Evolutionary conservation across 176 grass and related monocot species (phyloP).

Genomic region (Aegilops umbellulata): DNA sequence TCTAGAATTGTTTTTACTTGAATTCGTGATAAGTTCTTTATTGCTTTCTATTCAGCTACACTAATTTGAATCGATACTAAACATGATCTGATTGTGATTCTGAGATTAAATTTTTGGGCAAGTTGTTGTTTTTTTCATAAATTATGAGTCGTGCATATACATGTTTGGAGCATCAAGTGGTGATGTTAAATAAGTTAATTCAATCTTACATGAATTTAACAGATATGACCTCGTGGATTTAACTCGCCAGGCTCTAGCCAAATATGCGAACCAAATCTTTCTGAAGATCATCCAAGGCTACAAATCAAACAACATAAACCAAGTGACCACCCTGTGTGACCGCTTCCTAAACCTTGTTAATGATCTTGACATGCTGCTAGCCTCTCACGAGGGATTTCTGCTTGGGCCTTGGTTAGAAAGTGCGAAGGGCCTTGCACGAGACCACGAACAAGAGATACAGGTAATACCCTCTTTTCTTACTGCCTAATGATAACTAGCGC

Average conservation of each 20-base stretch:
- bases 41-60: not conserved
- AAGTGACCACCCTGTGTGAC: slow-evolving; percentile 37
- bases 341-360: slow-evolving; percentile 63
- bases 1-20: not conserved
- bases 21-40: not conserved
- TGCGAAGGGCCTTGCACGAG: slow-evolving; percentile 62
- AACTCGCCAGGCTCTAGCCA: slow-evolving; percentile 76
- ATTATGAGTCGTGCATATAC: not conserved
- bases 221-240: slow-evolving; percentile 88
- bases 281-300: slow-evolving; percentile 57
- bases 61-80: not conserved
- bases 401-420: slow-evolving; percentile 81
- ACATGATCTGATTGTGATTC: not conserved
- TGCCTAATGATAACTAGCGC: not conserved
- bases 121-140: not conserved
- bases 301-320: slow-evolving; percentile 41
- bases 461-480: slow-evolving; percentile 23
- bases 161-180: not conserved
- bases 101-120: not conserved
- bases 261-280: slow-evolving; percentile 76
- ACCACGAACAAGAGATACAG: slow-evolving; percentile 53
- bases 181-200: slow-evolving; percentile 11
- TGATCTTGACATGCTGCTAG: slow-evolving; percentile 58
- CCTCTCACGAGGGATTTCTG: slow-evolving; percentile 77
- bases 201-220: slow-evolving; percentile 9